These are phyloP conservation scores for Luffa acutangula DNA, from an alignment of 306 rosid genomes.

Conservation along the genomic window DNA sequence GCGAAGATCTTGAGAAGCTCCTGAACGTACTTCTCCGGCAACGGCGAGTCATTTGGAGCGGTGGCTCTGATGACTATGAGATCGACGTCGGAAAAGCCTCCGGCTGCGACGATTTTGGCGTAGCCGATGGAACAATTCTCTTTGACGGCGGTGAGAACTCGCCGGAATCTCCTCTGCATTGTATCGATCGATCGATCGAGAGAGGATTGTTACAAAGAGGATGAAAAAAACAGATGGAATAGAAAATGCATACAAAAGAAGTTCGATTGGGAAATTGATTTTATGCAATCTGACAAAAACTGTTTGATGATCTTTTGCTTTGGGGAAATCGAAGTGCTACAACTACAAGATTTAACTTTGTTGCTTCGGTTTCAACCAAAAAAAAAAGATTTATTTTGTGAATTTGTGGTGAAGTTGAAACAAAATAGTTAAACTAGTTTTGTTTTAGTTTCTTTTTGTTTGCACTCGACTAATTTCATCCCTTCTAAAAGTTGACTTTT, in stretches of 20 bases:
- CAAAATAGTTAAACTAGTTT: not conserved
- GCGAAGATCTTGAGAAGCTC: slow-evolving; percentile 50
- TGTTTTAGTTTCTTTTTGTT: not conserved
- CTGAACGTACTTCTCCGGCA: slow-evolving; percentile 47
- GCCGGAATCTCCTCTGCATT: slow-evolving; percentile 46
- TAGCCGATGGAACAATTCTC: slow-evolving; percentile 45
- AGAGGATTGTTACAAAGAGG: not conserved
- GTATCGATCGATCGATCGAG: not conserved
- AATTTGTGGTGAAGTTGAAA: not conserved
- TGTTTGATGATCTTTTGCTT: not conserved
- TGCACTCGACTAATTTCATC: not conserved
- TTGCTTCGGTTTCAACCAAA: not conserved
- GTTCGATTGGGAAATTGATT: not conserved
- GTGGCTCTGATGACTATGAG: slow-evolving; percentile 56
- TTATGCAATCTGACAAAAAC: not conserved
- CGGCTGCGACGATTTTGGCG: slow-evolving; percentile 52
- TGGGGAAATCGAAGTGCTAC: not conserved
- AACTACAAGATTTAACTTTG: not conserved
- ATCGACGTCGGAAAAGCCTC: slow-evolving; percentile 47
- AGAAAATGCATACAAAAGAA: not conserved
- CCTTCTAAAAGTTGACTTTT: no score
- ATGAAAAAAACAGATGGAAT: not conserved
- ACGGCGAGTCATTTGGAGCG: slow-evolving; percentile 41
- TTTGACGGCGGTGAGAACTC: slow-evolving; percentile 30
- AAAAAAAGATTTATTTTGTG: not conserved